A percentile compares a stretch with the other conserved stretches of the same genome.
These are phyloP conservation scores for Massariosphaeria phaeospora DNA, from an alignment of 495 filamentous ascomycete species.

Conservation along the genomic window DNA sequence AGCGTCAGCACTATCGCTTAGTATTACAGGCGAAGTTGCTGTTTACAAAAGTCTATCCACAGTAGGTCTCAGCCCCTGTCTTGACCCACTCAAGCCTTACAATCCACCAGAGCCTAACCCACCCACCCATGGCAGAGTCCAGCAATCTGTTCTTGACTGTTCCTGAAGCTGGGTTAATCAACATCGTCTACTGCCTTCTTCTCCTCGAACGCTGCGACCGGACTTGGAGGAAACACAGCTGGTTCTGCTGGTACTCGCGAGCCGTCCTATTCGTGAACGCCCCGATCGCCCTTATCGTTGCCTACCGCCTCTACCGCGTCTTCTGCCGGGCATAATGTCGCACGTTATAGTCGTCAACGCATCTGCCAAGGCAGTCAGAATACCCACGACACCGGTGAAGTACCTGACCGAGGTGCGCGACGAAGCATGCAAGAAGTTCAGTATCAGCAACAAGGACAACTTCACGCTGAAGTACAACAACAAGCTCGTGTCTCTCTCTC, in stretches of 20 bases:
- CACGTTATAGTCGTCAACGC: slow-evolving; percentile 84
- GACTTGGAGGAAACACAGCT: slow-evolving; percentile 4
- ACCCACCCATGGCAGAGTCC: slow-evolving; percentile 24
- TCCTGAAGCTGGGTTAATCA: slow-evolving; percentile 19
- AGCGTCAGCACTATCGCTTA: too few relatives aligned
- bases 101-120: slow-evolving; percentile 11
- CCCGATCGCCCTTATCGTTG: slow-evolving; percentile 3
- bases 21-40: background rate
- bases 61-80: too few relatives aligned
- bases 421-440: slow-evolving; percentile 79
- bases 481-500: slow-evolving; percentile 77
- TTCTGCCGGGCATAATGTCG: slow-evolving; percentile 61
- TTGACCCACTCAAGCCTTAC: slow-evolving; percentile 8
- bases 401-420: slow-evolving; percentile 75
- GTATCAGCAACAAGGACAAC: slow-evolving; percentile 61
- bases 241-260: slow-evolving; percentile 6
- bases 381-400: slow-evolving; percentile 78
- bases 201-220: slow-evolving; percentile 10
- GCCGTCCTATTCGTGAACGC: slow-evolving; percentile 9
- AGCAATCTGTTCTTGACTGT: slow-evolving; percentile 10
- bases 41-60: too few relatives aligned
- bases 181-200: slow-evolving; percentile 6
- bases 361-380: slow-evolving; percentile 62
- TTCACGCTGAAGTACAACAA: slow-evolving; percentile 83
- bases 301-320: slow-evolving; percentile 15